Base-by-base conservation (phyloP, 2,329 filamentous ascomycete genomes). In the Xylaria arbuscula region DNA sequence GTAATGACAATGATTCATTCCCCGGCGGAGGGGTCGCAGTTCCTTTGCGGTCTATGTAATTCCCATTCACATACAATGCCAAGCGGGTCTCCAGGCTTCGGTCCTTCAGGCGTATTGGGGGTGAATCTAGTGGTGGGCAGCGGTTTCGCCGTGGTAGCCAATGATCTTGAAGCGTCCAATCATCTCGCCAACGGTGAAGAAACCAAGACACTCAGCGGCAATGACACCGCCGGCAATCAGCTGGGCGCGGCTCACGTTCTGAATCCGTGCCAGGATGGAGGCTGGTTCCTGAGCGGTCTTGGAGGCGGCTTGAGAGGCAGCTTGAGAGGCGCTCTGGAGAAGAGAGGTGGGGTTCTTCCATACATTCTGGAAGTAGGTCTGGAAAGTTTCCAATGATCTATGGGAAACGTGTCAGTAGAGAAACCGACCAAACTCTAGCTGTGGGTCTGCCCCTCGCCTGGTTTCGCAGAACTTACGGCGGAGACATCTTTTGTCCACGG, bases 181-280 rank as follows among this genome's bases (percentile, higher is more conserved):
- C 82, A 99, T 98, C 88, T 98, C 94, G 73, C 96, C 96, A 64
- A 98, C 89, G 70, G 94, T 97, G 88, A 98, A 99, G 89, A 99
- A 99, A 70, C 96, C 96, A 74, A 99, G 83, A 59, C 93, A 88
- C 85, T 99, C 95, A 65, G 94, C 94, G 56, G 87, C 83, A 70
- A 98, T 85, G 68, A 99, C 92, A 75, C 92, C 93, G 69, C 87
- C 91, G 62, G 91, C 83, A 64, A 88, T 87, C 75, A 95, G 80
- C 82, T 97, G 91, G 75, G 89, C 86, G 73, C 83, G 85, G 81
- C 89, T 91, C 77, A 96, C 76, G 83, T 89, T 92, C 79, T 92
- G 89, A 78, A 92, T 79, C 73, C 81, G 81, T 76, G 83, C 77
- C 61, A 80, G 54, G 67, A 80, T 62, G 45, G 74, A 72, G 65